Conservation (phyloP, 768 basidiomycete genomes). For the Serendipita sp. region DNA sequence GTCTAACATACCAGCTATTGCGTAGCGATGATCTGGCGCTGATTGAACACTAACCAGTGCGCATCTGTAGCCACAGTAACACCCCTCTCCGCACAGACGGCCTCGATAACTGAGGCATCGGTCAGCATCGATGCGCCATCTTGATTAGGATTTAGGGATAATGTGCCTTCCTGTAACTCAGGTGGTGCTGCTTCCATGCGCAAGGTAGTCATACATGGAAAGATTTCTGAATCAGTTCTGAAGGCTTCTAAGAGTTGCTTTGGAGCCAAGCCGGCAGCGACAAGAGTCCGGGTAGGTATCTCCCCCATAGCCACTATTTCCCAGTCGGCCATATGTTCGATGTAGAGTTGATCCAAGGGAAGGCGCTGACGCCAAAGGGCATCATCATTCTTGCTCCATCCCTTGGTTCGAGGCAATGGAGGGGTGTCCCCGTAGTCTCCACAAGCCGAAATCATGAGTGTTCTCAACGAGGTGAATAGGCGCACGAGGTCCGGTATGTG, state of each 20-base stretch:
- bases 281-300: not conserved
- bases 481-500: not conserved
- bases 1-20: not conserved
- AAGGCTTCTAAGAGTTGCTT: not conserved
- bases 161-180: not conserved
- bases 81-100: not conserved
- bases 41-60: not conserved
- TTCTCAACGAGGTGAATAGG: not conserved
- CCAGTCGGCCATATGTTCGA: not conserved
- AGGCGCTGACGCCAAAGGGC: not conserved
- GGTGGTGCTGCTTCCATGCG: not conserved
- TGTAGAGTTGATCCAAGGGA: not conserved
- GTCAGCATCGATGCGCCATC: too few species aligned
- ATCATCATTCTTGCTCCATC: not conserved
- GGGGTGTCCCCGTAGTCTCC: not conserved
- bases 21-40: not conserved
- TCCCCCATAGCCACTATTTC: not conserved
- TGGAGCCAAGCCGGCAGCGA: not conserved
- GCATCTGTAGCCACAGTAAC: not conserved
- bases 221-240: not conserved
- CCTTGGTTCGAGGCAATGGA: not conserved
- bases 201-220: not conserved
- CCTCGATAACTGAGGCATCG: not conserved
- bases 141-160: too few species aligned
- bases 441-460: not conserved